These are phyloP conservation scores for Candida vartiovaarae DNA, from an alignment of 805 yeast genomes.

Conservation along the genomic window DNA sequence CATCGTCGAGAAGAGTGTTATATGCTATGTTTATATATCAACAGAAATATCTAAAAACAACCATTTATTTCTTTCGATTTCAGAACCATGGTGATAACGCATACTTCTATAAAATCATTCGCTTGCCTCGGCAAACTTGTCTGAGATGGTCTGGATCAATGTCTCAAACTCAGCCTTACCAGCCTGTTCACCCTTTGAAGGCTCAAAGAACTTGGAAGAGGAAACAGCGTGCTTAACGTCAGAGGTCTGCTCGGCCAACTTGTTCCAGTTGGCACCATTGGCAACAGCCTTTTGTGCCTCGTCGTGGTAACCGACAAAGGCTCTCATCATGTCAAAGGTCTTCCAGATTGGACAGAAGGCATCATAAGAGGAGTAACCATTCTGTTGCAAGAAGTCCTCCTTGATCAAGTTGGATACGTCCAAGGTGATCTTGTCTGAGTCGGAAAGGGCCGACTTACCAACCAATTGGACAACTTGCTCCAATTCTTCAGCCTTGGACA, in stretches of 20 bases:
- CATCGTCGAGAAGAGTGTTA: no score
- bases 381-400: conserved; percentile 98
- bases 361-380: conserved; percentile 97
- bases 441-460: conserved; percentile 96
- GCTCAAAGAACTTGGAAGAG: conserved; percentile 93
- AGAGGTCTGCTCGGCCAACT: conserved; percentile 79
- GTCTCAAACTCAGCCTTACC: conserved; percentile 71
- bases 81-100: neutral
- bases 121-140: conserved; percentile 91
- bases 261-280: conserved; percentile 91
- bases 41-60: neutral
- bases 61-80: neutral
- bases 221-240: conserved; percentile 93
- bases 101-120: conserved; percentile 41
- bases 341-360: conserved; percentile 99
- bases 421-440: conserved; percentile 91
- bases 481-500: conserved; percentile 95
- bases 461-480: conserved; percentile 99
- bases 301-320: conserved; percentile 83
- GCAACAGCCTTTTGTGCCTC: conserved; percentile 97
- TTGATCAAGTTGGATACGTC: conserved; percentile 89
- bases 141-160: conserved; percentile 68
- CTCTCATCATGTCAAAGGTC: conserved; percentile 96
- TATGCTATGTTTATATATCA: no score
- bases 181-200: conserved; percentile 80